A percentile compares a stretch with the other conserved stretches of the same genome.
Conservation (phyloP, 2,329 filamentous ascomycete genomes). For the Teratosphaeriaceae sp. region DNA sequence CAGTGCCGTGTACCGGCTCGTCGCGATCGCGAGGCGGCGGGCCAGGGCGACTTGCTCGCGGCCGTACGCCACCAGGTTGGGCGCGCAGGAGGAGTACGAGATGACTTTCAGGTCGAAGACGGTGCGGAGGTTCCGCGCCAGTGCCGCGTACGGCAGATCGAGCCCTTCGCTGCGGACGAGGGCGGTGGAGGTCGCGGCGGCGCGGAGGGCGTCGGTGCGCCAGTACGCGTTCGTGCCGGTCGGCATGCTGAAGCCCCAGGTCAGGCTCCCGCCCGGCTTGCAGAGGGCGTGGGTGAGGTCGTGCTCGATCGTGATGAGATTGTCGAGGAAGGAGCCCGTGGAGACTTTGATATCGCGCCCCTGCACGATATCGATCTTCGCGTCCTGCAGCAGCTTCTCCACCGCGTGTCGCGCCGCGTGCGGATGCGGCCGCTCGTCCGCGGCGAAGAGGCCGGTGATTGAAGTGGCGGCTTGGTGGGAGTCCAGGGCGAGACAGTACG, state of each 20-base stretch:
- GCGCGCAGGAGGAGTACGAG: conserved; percentile 9
- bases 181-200: conserved; percentile 7
- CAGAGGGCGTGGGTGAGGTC: conserved; percentile 11
- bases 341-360: conserved; percentile 12
- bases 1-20: conserved; percentile 9
- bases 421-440: conserved; percentile 13
- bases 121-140: conserved; percentile 2
- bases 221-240: conserved; percentile 10
- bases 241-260: conserved; percentile 10
- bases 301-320: conserved; percentile 10
- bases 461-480: background rate
- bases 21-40: conserved; percentile 6
- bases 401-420: conserved; percentile 14
- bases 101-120: conserved; percentile 14
- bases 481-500: conserved; percentile 5
- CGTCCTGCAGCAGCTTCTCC: conserved; percentile 11
- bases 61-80: conserved; percentile 2
- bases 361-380: conserved; percentile 15
- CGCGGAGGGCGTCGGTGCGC: conserved; percentile 10
- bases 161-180: conserved; percentile 4
- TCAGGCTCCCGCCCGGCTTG: conserved; percentile 11
- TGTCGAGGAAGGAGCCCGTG: conserved; percentile 2
- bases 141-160: conserved; percentile 12
- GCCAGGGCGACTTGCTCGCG: conserved; percentile 1
- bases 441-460: conserved; percentile 12